Percentiles rank a stretch among this genome's conserved stretches.
Evolutionary conservation across 1,284 basidiomycete genomes (phyloP).

Genomic region (Cryptococcus sp.): DNA sequence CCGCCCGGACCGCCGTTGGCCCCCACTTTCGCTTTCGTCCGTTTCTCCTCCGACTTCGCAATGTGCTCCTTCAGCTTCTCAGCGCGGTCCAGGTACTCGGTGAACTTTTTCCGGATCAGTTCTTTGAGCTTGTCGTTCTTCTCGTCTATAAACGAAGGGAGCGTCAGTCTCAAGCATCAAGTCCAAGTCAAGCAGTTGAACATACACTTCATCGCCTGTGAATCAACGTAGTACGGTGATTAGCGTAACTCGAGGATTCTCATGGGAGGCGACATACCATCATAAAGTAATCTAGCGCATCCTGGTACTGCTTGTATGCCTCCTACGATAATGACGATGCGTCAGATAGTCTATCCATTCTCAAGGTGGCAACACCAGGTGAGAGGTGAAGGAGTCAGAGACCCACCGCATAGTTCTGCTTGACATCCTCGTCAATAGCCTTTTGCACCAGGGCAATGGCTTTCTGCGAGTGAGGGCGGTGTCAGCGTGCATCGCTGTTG

Average conservation of each 20-base stretch:
- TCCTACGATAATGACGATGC: slow-evolving; percentile 56
- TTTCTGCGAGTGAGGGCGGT: slow-evolving; percentile 60
- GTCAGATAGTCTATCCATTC: background rate
- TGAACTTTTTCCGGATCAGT: slow-evolving; percentile 85
- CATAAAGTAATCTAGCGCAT: slow-evolving; percentile 98
- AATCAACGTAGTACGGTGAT: background rate
- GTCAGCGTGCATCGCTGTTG: slow-evolving; percentile 1
- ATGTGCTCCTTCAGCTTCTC: slow-evolving; percentile 90
- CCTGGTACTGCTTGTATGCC: slow-evolving; percentile 92
- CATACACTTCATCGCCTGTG: slow-evolving; percentile 64
- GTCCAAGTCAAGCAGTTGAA: slow-evolving; percentile 8
- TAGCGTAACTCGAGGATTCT: no score
- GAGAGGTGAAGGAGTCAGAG: background rate
- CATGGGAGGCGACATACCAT: slow-evolving; percentile 58
- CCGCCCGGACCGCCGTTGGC: slow-evolving; percentile 64
- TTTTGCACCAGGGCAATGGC: slow-evolving; percentile 93
- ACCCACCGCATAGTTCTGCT: slow-evolving; percentile 75
- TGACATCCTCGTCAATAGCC: slow-evolving; percentile 92
- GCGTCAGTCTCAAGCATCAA: no score
- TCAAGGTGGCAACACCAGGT: background rate
- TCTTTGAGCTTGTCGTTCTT: slow-evolving; percentile 92
- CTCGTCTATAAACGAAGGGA: slow-evolving; percentile 66
- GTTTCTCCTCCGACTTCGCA: slow-evolving; percentile 66
- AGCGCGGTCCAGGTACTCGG: slow-evolving; percentile 88
- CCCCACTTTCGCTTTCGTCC: slow-evolving; percentile 72